Conservation (phyloP, 139 green algal species). For the Spirogloea muscicola region DNA sequence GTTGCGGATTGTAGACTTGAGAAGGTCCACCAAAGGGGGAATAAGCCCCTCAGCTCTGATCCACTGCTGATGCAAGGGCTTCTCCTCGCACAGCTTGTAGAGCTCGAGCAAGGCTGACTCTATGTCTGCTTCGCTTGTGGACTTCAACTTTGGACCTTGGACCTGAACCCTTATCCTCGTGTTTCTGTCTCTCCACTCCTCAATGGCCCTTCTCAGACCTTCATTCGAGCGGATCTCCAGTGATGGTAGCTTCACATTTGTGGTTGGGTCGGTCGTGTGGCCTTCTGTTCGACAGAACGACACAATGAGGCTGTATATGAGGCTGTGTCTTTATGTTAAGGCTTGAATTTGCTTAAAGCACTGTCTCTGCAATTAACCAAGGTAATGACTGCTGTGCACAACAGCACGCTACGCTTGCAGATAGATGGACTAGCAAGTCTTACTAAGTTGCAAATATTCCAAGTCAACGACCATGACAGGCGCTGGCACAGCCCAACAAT, state of each 20-base stretch:
- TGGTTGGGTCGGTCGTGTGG: slow-evolving; percentile 12
- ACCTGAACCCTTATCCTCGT: slow-evolving; percentile 25
- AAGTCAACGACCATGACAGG: too few species aligned
- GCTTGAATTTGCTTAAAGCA: too few species aligned
- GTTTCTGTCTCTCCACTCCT: slow-evolving; percentile 31
- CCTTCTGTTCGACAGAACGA: too few species aligned
- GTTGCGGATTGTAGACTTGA: slow-evolving; percentile 29
- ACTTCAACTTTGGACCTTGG: slow-evolving; percentile 19
- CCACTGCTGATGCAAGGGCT: slow-evolving; percentile 18
- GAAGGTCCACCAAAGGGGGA: slow-evolving; percentile 12
- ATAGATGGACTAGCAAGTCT: too few species aligned
- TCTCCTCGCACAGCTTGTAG: slow-evolving; percentile 32
- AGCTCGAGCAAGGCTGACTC: slow-evolving; percentile 26
- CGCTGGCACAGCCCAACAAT: too few species aligned
- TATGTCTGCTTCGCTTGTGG: slow-evolving; percentile 13
- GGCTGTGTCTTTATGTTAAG: too few species aligned
- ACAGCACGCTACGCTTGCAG: too few species aligned
- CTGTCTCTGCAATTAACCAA: too few species aligned
- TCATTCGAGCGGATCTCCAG: slow-evolving; percentile 6
- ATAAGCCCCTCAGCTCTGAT: slow-evolving; percentile 28
- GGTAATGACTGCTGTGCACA: too few species aligned
- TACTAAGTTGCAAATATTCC: too few species aligned
- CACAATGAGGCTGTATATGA: too few species aligned
- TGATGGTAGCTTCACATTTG: background rate
- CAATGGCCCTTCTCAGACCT: slow-evolving; percentile 13